Base-by-base conservation (phyloP, 169 alveolate species). In the Babesia ovis region DNA sequence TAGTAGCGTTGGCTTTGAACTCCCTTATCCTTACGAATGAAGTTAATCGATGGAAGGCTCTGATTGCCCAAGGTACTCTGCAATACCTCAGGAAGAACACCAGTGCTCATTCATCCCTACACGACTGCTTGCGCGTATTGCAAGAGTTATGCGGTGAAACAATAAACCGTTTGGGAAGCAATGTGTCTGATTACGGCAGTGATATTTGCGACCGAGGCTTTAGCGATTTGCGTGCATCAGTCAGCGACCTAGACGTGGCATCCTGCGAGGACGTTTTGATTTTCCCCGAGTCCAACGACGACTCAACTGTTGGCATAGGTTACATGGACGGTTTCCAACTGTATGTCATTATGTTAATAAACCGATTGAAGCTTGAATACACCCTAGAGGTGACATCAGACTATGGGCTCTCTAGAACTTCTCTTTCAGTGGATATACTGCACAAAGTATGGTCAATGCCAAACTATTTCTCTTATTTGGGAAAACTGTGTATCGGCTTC, bases 401-500 rank as follows among this genome's bases (percentile, higher is more conserved):
- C n/a, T 46, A 16, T 32, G 59, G 48, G n/a, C 18, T 20, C 16
- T 31, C 22, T 1, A 32, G 20, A 46, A 34, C 29, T 0, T 45
- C 62, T 4, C 51, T 64, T n/a, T 6, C n/a, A 6, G 48, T 29
- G 12, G 51, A 14, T 3, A 20, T 29, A 3, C 45, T 64, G 50
- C 50, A 64, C 37, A 18, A 29, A 27, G 61, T 64, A 3, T 1
- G 45, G 53, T 54, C 27, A n/a, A n/a, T 64, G 53, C 61, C 60
- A 16, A 42, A 64, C 48, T 64, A 64, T 27, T 64, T 64, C 31
- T 18, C 74, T 4, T 56, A 64, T 9, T 54, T 64, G 54, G 12
- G 74, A 25, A 64, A 32, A n/a, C 16, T 45, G 9, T 64, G 74
- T 22, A 64, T 64, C 61, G 74, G 53, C 16, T 64, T 64, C 62